A percentile compares a stretch with the other conserved stretches of the same genome.
phyloP scores from a whole-genome alignment of 2,329 filamentous ascomycete species.

The Pseudocercospora macadamiae region DNA sequence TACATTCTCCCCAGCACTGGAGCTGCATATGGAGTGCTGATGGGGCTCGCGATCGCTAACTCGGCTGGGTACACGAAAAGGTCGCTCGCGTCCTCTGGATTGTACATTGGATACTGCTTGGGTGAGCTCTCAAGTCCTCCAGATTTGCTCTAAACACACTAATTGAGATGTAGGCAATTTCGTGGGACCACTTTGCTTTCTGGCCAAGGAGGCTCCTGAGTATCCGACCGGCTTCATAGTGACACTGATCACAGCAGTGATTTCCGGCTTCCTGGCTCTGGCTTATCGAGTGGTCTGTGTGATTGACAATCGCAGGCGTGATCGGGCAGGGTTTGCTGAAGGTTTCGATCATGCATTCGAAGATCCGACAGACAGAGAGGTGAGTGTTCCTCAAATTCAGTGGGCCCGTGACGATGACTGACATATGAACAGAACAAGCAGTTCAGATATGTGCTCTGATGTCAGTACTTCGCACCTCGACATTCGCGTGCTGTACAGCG shows the following conservation, averaged over 20 bases:
- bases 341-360: constrained; percentile 57
- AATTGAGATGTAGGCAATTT: constrained; percentile 41
- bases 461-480: no score
- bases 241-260: constrained; percentile 40
- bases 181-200: constrained; percentile 48
- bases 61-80: constrained; percentile 41
- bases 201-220: constrained; percentile 44
- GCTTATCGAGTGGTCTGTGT: constrained; percentile 51
- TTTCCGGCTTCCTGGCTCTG: constrained; percentile 43
- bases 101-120: constrained; percentile 57
- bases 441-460: constrained; percentile 22
- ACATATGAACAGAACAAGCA: constrained; percentile 46
- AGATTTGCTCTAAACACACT: background rate
- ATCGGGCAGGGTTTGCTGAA: constrained; percentile 48
- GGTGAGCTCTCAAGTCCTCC: constrained; percentile 34
- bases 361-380: constrained; percentile 51
- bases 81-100: constrained; percentile 51
- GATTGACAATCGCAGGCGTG: constrained; percentile 48
- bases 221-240: constrained; percentile 46
- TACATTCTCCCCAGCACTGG: constrained; percentile 16
- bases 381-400: constrained; percentile 6
- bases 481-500: no score
- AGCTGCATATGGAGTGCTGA: constrained; percentile 15
- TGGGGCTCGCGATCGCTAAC: constrained; percentile 21
- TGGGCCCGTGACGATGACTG: no score